Conservation (phyloP, 306 rosid species). For the Arachis hypogaea region DNA sequence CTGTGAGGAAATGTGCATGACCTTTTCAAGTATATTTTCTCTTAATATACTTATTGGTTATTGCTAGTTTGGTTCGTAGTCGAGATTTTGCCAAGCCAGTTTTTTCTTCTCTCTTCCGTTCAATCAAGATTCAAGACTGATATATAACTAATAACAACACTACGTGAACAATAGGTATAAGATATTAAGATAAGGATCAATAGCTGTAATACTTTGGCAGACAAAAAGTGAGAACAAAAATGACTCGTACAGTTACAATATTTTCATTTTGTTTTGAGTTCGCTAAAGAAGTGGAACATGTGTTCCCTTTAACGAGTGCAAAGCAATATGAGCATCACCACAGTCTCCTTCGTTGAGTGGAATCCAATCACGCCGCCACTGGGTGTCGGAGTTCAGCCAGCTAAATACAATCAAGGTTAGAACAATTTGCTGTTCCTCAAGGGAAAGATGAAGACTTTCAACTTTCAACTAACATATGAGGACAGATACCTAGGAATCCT, state of each 20-base stretch:
- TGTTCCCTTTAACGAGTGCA: not conserved
- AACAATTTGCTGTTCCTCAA: not conserved
- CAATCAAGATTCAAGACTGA: too few species aligned
- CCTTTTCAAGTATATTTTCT: too few species aligned
- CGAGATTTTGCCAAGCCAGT: not conserved
- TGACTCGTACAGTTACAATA: not conserved
- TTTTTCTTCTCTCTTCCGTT: not conserved
- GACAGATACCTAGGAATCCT: not conserved
- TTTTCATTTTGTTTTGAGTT: slow-evolving; percentile 6
- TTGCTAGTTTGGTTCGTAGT: too few species aligned
- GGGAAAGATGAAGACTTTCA: slow-evolving; percentile 7
- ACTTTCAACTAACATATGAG: slow-evolving; percentile 22
- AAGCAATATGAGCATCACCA: slow-evolving; percentile 19
- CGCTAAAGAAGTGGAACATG: not conserved
- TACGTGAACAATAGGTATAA: too few species aligned
- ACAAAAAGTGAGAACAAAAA: not conserved
- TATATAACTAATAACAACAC: too few species aligned
- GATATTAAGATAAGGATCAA: not conserved
- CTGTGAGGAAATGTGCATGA: too few species aligned
- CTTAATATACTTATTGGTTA: too few species aligned
- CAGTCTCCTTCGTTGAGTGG: not conserved
- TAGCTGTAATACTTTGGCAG: not conserved
- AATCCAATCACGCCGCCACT: too few species aligned
- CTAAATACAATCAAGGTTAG: slow-evolving; percentile 23
- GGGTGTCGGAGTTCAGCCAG: slow-evolving; percentile 3